Evolutionary conservation across 352 stramenopile species (phyloP), one percentile per base, ranked within the genome.

Genomic region (Pythium biforme): DNA sequence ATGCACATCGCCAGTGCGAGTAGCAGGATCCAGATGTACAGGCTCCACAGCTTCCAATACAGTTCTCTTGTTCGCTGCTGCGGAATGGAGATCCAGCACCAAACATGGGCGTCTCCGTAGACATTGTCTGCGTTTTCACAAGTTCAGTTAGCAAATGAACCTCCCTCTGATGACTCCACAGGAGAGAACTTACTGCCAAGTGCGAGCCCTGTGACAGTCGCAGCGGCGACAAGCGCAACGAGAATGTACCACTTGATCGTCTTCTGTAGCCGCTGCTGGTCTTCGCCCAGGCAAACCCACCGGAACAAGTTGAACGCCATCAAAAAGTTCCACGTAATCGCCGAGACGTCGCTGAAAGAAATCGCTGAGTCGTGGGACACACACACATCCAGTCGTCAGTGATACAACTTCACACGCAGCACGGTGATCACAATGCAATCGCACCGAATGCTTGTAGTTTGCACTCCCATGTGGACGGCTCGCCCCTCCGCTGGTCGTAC

Each of bases 241-340:
- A 74, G 43, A 40, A 92, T 82, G 59, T 93, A 93, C 69, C 74
- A 90, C 65, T 92, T 91, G 69, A 95, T 90, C 54, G 81, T 83
- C 48, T 82, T 79, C 72, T 90, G 81, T 29, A 93, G 76, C 76
- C 88, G 86, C 46, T 86, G 81, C 70, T 92, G 82, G 66, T 95
- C 84, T 50, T 92, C 81, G 6, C 86, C 86, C 49, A 88, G 73
- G 59, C 84, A 92, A 7, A 95, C 77, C 86, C 86, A 95, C n/a
- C 79, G 81, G 63, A 86, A 93, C 15, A 95, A 64, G 62, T 93
- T 91, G 26, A 84, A 74, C 43, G 83, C 82, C 81, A 95, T 95
- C 22, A 95, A 74, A 51, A 92, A 82, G 62, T 93, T 92, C 86
- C 86, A 95, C 40, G 73, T 76, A 53, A 93, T 92, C 23, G 86